Conservation (phyloP, 371 early-diverging fungal species). For the Gilbertella persicaria region DNA sequence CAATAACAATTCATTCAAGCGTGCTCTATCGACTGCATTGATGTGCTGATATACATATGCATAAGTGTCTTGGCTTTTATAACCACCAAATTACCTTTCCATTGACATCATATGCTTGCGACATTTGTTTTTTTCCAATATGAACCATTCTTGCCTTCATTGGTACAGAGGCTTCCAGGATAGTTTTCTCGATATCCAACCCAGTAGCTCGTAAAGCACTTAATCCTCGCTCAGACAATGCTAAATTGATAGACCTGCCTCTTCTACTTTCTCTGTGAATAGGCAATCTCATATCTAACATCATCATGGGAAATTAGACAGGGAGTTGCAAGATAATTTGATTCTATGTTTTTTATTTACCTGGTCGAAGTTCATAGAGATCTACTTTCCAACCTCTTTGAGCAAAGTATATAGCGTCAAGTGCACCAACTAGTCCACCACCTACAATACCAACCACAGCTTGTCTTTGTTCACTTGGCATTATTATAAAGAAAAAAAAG, state of each 20-base stretch:
- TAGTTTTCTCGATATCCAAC: constrained; percentile 61
- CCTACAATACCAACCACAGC: constrained; percentile 78
- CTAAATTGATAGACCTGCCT: constrained; percentile 92
- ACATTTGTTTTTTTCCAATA: constrained; percentile 58
- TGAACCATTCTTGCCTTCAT: constrained; percentile 97
- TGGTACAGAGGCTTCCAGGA: constrained; percentile 78
- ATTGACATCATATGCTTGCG: constrained; percentile 87
- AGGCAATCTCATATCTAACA: constrained; percentile 67
- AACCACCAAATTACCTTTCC: constrained; percentile 88
- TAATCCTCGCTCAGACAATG: constrained; percentile 88
- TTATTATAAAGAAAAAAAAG: background rate
- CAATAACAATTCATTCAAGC: constrained; percentile 81
- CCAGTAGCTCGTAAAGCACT: constrained; percentile 78
- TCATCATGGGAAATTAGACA: constrained; percentile 2
- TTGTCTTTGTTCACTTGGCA: constrained; percentile 8
- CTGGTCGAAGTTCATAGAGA: constrained; percentile 85
- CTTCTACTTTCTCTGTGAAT: constrained; percentile 57
- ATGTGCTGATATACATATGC: constrained; percentile 65
- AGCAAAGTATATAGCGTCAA: constrained; percentile 91
- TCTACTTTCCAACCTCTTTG: constrained; percentile 89
- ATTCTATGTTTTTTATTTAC: constrained; percentile 43
- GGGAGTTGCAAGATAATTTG: background rate
- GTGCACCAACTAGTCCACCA: constrained; percentile 92
- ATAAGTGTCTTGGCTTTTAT: background rate
- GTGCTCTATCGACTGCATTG: constrained; percentile 90